Percentiles rank a stretch among this genome's conserved stretches.
These are phyloP conservation scores for Coriaria nepalensis DNA, from an alignment of 306 rosid species.

Conservation along the genomic window DNA sequence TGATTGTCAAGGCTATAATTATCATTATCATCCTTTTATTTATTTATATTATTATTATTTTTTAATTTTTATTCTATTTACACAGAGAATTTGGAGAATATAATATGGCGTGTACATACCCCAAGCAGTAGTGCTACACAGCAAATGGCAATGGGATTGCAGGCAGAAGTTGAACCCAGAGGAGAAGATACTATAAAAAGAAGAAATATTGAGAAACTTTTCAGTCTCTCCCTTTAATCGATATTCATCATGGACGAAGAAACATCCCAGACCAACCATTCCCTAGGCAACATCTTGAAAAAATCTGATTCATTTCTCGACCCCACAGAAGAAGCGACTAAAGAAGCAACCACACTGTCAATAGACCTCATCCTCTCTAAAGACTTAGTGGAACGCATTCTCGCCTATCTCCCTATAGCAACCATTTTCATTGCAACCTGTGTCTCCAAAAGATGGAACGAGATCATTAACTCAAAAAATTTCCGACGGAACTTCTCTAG, in stretches of 20 bases:
- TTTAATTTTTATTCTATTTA: too few relatives aligned
- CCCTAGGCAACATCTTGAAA: constrained; percentile 27
- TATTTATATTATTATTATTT: too few relatives aligned
- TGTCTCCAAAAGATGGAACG: constrained; percentile 81
- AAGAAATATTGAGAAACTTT: too few relatives aligned
- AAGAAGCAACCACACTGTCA: constrained; percentile 37
- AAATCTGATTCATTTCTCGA: constrained; percentile 44
- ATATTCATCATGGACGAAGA: constrained; percentile 87
- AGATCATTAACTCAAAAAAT: constrained; percentile 50
- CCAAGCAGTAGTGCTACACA: too few relatives aligned
- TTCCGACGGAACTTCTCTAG: constrained; percentile 54
- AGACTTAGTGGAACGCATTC: constrained; percentile 75
- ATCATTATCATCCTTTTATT: too few relatives aligned
- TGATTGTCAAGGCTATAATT: too few relatives aligned
- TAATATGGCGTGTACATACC: too few relatives aligned
- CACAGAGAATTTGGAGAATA: too few relatives aligned
- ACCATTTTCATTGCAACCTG: constrained; percentile 70
- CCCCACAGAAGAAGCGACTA: constrained; percentile 40
- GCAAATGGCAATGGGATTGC: too few relatives aligned
- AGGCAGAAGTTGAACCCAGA: too few relatives aligned
- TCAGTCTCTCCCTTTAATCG: too few relatives aligned
- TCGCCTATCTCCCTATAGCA: constrained; percentile 70
- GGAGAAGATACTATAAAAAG: too few relatives aligned
- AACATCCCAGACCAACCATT: constrained; percentile 58
- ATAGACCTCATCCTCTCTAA: constrained; percentile 59